These are phyloP conservation scores for Lomentospora prolificans DNA, from an alignment of 2,329 filamentous ascomycete species.

Conservation along the genomic window DNA sequence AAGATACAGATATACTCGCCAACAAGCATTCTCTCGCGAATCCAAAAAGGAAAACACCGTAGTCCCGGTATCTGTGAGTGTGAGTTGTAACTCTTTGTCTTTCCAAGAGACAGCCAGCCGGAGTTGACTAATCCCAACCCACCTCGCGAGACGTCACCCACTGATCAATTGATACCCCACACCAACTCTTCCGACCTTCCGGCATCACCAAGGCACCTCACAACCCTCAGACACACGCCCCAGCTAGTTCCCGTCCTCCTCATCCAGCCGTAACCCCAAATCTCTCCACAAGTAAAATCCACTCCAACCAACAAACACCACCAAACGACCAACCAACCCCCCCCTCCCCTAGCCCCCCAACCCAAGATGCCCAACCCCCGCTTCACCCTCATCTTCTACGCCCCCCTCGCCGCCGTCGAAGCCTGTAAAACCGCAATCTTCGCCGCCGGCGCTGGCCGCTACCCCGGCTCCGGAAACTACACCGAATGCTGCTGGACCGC, in stretches of 20 bases:
- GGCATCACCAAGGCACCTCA: neutral
- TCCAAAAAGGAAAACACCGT: too few relatives aligned
- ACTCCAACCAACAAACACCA: neutral
- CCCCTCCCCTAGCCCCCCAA: too few relatives aligned
- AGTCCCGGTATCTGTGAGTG: too few relatives aligned
- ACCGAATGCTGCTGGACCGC: conserved; percentile 43
- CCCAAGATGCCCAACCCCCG: conserved; percentile 3
- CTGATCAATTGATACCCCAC: too few relatives aligned
- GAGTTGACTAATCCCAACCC: neutral
- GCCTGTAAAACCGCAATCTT: conserved; percentile 47
- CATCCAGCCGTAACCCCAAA: neutral
- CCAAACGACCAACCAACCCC: neutral
- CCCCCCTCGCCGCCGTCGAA: conserved; percentile 31
- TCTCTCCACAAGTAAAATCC: neutral
- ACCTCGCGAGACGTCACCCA: neutral
- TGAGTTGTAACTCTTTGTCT: neutral
- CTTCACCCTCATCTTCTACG: conserved; percentile 39
- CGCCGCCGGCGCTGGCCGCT: conserved; percentile 45
- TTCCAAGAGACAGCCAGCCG: neutral
- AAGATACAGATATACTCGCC: too few relatives aligned
- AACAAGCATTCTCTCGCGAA: too few relatives aligned
- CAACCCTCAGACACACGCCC: neutral
- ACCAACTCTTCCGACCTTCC: too few relatives aligned
- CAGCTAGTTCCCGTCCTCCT: neutral
- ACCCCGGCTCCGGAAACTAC: conserved; percentile 40